A percentile compares a stretch with the other conserved stretches of the same genome.
These are phyloP conservation scores for Centaurea solstitialis DNA, from an alignment of 129 eudicot genomes.

Conservation along the genomic window DNA sequence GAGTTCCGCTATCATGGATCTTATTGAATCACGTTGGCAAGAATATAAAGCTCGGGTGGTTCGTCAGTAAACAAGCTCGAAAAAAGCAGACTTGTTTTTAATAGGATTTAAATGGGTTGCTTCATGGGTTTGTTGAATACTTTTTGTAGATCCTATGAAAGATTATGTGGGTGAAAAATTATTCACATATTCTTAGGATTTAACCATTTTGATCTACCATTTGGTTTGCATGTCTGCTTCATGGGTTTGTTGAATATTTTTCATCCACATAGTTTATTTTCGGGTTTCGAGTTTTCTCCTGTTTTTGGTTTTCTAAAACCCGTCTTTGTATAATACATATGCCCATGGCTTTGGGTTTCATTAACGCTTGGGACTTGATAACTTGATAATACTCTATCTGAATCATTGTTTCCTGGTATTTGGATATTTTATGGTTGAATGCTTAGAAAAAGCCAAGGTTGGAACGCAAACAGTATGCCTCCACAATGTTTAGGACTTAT, in stretches of 20 bases:
- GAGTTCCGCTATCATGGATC: constrained; percentile 89
- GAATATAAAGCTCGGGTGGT: constrained; percentile 76
- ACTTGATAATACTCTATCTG: not conserved
- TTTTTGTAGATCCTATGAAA: no score
- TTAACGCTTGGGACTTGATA: not conserved
- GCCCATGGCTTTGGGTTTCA: constrained; percentile 2
- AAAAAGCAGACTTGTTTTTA: constrained; percentile 96
- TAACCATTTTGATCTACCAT: no score
- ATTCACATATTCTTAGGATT: no score
- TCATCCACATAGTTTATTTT: constrained; percentile 7
- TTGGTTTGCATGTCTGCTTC: no score
- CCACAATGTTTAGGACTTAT: no score
- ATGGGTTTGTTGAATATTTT: constrained; percentile 55
- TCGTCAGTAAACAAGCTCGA: constrained; percentile 84
- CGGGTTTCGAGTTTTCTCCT: not conserved
- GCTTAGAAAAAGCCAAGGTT: not conserved
- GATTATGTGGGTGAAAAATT: no score
- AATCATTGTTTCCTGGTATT: not conserved
- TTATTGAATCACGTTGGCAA: constrained; percentile 87
- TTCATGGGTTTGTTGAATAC: constrained; percentile 65
- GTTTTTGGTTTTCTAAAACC: not conserved
- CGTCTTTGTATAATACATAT: constrained; percentile 2
- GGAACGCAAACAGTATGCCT: not conserved
- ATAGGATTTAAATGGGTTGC: constrained; percentile 88
- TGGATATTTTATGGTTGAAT: not conserved